Evolutionary conservation across 148 eudicot genomes (phyloP).

Genomic region (Suaeda aralocaspica): DNA sequence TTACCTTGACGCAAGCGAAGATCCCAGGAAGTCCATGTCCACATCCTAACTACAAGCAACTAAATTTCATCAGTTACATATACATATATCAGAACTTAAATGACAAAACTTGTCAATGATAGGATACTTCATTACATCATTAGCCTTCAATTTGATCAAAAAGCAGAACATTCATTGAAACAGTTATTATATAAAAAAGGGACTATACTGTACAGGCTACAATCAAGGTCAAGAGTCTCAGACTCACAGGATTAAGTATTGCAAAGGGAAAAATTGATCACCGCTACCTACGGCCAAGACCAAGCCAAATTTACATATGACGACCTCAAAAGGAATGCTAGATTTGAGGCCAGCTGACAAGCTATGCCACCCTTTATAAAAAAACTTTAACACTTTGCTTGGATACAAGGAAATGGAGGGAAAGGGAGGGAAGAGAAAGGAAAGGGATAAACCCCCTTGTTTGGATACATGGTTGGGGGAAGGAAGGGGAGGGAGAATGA

Average conservation of each 20-base stretch:
- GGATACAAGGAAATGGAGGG: no score
- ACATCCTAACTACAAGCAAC: conserved; percentile 73
- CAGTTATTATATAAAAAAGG: neutral
- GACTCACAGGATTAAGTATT: neutral
- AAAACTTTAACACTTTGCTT: no score
- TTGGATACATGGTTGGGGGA: no score
- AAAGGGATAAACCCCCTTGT: no score
- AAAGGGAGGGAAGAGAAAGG: no score
- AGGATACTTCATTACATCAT: no score
- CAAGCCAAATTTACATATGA: neutral
- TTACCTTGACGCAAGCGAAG: conserved; percentile 77
- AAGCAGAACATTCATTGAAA: neutral
- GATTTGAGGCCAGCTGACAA: neutral
- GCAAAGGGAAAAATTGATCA: no score
- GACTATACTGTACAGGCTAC: neutral
- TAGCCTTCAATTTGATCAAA: neutral
- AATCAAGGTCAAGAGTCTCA: neutral
- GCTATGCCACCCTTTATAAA: no score
- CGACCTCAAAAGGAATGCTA: neutral
- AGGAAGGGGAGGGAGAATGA: no score
- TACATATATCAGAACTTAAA: neutral
- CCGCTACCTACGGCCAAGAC: neutral
- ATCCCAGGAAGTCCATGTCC: conserved; percentile 99
- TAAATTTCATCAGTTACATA: conserved; percentile 11
- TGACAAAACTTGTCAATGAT: neutral